Evolutionary conservation across 2,329 filamentous ascomycete genomes (phyloP).

Genomic region (Penicillium rolfsii): DNA sequence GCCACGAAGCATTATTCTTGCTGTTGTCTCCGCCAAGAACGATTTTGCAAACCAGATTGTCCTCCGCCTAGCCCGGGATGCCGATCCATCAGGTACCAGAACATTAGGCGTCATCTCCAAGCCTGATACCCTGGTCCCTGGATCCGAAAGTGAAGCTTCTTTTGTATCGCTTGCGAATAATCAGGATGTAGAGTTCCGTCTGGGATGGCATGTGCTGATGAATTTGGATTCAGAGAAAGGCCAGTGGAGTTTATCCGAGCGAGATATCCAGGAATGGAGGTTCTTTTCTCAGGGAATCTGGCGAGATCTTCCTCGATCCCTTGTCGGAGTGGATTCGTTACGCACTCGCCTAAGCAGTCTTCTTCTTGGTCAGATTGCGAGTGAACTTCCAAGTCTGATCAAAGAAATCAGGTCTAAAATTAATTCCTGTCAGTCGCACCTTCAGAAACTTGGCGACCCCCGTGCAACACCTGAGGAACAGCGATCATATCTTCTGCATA

Average conservation of each 20-base stretch:
- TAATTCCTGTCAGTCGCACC: neutral
- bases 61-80: neutral
- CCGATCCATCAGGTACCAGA: neutral
- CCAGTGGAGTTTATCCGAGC: neutral
- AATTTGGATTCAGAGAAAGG: conserved; percentile 5
- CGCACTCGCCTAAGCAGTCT: neutral
- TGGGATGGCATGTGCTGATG: conserved; percentile 1
- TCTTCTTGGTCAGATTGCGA: neutral
- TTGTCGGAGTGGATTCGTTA: neutral
- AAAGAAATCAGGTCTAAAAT: neutral
- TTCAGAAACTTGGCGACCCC: conserved; percentile 1
- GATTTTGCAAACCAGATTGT: conserved; percentile 4
- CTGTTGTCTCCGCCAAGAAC: neutral
- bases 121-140: neutral
- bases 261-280: neutral
- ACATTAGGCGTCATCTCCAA: neutral
- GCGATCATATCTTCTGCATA: neutral
- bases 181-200: neutral
- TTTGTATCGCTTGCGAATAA: conserved; percentile 1
- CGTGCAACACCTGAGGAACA: neutral
- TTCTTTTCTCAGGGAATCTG: conserved; percentile 1
- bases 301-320: neutral
- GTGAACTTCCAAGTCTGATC: conserved; percentile 1
- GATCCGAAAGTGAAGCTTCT: neutral
- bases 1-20: neutral